Base-by-base conservation (phyloP, 208 protist species). In the Trypanosoma caninum region DNA sequence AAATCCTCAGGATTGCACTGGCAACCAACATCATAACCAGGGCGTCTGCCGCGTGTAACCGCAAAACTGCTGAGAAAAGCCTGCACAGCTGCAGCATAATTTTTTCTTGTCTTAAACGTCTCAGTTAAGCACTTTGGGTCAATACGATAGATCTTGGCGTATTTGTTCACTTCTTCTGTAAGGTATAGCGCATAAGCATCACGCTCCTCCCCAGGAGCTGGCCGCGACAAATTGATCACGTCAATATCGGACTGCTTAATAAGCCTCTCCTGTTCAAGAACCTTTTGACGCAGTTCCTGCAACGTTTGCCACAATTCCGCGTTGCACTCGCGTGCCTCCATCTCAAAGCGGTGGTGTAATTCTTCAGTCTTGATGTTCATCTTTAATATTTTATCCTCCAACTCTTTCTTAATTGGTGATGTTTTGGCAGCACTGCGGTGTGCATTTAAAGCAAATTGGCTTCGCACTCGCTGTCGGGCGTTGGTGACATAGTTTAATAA, bases 1-100 rank as follows among this genome's bases (percentile, higher is more conserved):
- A 93, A 67, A 41, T 93, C 87, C 10, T 78, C 65, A 33, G 88
- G 81, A 13, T 59, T 81, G 31, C 88, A 84, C 33, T 93, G 87
- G 31, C 74, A 83, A 27, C 72, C 83, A 14, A 80, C 80, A 42
- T 81, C 77, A 16, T 45, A 53, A 27, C 59, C 76, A 3, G 48
- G 47, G 0, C 40, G 75, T 38, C 33, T 58, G 48, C 30, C 73
- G 69, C 47, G 63, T 51, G 51, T 79, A 2, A 55, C 11, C 2
- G 64, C 72, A 57, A 93, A 90, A 55, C 72, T 80, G 7, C 75
- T 62, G 18, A 93, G 67, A 59, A 87, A 90, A 31, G 74, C 66
- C 9, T 74, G 51, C 14, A 74, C 73, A 6, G 82, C 65, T 14
- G 61, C 52, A 8, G 61, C 63, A 23, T 70, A 63, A 42, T 38